Evolutionary conservation across 2,329 filamentous ascomycete genomes (phyloP).

Genomic region (Hirsutella rhossiliensis): DNA sequence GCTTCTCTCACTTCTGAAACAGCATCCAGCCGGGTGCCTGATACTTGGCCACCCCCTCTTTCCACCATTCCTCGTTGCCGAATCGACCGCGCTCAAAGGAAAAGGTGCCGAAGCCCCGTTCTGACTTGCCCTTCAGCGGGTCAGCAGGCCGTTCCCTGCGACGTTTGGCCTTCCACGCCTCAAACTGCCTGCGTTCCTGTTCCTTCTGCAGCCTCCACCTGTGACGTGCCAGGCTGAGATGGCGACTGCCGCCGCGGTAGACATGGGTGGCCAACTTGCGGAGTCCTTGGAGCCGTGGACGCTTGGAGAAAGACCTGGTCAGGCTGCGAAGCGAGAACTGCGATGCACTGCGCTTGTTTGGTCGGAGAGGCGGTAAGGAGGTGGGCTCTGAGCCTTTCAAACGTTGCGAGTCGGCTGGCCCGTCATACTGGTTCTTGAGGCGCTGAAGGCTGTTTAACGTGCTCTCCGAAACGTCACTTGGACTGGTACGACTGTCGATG

Average conservation of each 20-base stretch:
- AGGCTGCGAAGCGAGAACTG: conserved; percentile 17
- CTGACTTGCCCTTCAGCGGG: conserved; percentile 11
- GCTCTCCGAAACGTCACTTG: neutral
- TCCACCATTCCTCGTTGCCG: conserved; percentile 22
- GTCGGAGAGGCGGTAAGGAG: conserved; percentile 1
- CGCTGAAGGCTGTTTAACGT: conserved; percentile 2
- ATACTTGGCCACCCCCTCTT: conserved; percentile 19
- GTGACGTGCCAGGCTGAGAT: conserved; percentile 12
- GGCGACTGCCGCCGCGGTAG: conserved; percentile 12
- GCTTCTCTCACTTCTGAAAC: conserved; percentile 9
- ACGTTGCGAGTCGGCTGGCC: conserved; percentile 7
- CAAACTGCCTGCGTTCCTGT: conserved; percentile 13
- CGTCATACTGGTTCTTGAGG: conserved; percentile 12
- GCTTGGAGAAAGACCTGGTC: conserved; percentile 12
- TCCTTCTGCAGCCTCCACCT: conserved; percentile 15
- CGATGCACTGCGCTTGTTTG: conserved; percentile 19
- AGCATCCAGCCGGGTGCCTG: conserved; percentile 19
- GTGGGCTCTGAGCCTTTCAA: conserved; percentile 7
- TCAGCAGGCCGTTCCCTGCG: conserved; percentile 12
- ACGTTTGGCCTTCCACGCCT: conserved; percentile 15
- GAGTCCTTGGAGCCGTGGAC: conserved; percentile 12
- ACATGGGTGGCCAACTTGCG: conserved; percentile 17
- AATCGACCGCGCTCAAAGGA: conserved; percentile 10
- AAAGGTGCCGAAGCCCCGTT: conserved; percentile 12
- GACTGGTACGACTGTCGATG: neutral